A percentile compares a stretch with the other conserved stretches of the same genome.
Evolutionary conservation across 352 stramenopile species (phyloP).

Genomic region (Phytophthora sojae): DNA sequence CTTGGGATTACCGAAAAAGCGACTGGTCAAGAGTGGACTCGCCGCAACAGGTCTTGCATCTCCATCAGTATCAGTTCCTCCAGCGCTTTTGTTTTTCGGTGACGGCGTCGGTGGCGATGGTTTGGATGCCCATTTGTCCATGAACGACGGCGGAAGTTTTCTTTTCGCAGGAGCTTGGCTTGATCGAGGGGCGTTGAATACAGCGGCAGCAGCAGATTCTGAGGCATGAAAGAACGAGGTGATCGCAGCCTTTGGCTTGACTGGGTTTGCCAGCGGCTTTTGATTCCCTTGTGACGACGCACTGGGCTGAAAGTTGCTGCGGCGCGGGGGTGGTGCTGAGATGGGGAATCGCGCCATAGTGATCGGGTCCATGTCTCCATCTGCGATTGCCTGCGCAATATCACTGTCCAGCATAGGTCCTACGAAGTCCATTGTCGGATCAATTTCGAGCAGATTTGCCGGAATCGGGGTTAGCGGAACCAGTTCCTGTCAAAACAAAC

Average conservation of each 20-base stretch:
- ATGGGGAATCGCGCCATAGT: constrained; percentile 52
- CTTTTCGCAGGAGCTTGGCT: constrained; percentile 18
- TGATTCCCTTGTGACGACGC: neutral
- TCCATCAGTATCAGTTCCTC: neutral
- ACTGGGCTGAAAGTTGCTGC: constrained; percentile 8
- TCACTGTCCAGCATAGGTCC: constrained; percentile 59
- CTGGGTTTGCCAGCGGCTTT: constrained; percentile 2
- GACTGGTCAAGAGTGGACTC: constrained; percentile 44
- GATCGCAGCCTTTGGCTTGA: constrained; percentile 18
- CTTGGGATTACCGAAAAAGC: constrained; percentile 48
- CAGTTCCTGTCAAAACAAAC: constrained; percentile 48
- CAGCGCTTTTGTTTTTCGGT: neutral
- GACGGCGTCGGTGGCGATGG: neutral
- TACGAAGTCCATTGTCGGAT: constrained; percentile 66
- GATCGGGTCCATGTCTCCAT: constrained; percentile 83
- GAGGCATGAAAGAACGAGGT: constrained; percentile 37
- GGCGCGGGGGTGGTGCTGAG: constrained; percentile 1
- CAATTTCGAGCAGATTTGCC: constrained; percentile 29
- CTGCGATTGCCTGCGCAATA: constrained; percentile 59
- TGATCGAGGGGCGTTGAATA: constrained; percentile 28
- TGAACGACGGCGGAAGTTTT: constrained; percentile 35
- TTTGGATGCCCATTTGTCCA: constrained; percentile 32
- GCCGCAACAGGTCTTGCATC: constrained; percentile 2
- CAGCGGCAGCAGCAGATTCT: constrained; percentile 21
- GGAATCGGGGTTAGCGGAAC: constrained; percentile 73